phyloP scores from a whole-genome alignment of 2,329 filamentous ascomycete species.

The Venturia carpophila region DNA sequence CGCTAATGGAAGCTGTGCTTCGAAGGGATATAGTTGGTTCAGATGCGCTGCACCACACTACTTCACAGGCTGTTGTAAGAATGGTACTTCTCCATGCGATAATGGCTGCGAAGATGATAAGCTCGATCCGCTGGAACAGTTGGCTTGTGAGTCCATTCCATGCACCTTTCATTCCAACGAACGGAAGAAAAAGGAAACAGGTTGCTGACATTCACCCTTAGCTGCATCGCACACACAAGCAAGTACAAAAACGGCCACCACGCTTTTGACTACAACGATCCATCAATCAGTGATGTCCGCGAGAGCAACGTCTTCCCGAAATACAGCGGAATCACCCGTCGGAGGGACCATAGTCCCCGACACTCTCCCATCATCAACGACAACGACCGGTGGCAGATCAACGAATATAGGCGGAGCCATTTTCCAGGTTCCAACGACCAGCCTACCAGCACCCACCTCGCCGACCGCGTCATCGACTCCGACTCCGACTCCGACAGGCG shows the following conservation, averaged over 20 bases:
- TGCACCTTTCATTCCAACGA: neutral
- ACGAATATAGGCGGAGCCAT: neutral
- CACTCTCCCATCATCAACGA: neutral
- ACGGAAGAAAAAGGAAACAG: neutral
- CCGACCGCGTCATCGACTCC: neutral
- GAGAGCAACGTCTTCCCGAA: neutral
- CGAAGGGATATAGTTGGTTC: neutral
- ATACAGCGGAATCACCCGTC: neutral
- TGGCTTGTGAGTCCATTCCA: conserved; percentile 1
- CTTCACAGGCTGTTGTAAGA: neutral
- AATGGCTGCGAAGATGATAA: neutral
- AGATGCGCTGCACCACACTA: neutral
- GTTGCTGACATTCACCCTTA: neutral
- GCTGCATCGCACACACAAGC: neutral
- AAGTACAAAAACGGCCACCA: neutral
- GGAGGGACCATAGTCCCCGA: neutral
- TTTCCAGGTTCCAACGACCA: neutral
- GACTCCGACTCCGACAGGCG: neutral
- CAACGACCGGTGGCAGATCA: neutral
- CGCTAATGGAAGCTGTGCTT: neutral
- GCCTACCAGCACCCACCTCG: neutral
- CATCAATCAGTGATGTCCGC: neutral
- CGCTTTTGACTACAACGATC: neutral
- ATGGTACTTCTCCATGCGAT: neutral
- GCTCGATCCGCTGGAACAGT: neutral